phyloP scores from a whole-genome alignment of 2,329 filamentous ascomycete species.

The Colletotrichum horii region DNA sequence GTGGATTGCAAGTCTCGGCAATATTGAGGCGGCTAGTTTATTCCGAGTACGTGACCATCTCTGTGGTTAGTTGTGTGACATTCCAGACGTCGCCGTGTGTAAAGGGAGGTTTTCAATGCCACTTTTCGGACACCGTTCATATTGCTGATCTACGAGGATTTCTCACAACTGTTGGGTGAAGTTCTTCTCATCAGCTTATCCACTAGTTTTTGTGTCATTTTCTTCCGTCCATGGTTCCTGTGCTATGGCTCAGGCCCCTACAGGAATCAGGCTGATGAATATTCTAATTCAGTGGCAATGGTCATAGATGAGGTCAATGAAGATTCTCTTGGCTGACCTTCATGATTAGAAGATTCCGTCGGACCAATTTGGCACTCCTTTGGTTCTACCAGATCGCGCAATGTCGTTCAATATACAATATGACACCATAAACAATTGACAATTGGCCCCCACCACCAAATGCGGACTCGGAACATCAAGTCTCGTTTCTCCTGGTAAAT shows the following conservation, averaged over 20 bases:
- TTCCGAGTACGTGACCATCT: background rate
- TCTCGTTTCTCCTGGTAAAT: accelerated
- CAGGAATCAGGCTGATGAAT: background rate
- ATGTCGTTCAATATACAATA: background rate
- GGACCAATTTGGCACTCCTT: too few species aligned
- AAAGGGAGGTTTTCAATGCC: accelerated
- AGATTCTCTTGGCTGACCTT: background rate
- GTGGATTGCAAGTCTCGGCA: background rate
- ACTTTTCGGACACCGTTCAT: background rate
- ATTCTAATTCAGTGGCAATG: background rate
- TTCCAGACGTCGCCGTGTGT: background rate
- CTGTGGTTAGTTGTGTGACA: background rate
- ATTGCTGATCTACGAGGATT: background rate
- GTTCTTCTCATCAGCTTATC: background rate
- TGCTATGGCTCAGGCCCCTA: background rate
- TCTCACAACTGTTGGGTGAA: background rate
- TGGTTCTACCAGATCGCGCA: too few species aligned
- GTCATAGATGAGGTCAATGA: background rate
- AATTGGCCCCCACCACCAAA: background rate
- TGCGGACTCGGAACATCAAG: background rate
- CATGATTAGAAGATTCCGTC: background rate
- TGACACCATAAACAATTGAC: background rate
- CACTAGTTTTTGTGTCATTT: accelerated
- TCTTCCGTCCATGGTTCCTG: accelerated
- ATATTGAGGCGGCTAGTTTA: background rate